These are phyloP conservation scores for Xerocomellus intermedius DNA, from an alignment of 768 basidiomycete genomes.

Conservation along the genomic window DNA sequence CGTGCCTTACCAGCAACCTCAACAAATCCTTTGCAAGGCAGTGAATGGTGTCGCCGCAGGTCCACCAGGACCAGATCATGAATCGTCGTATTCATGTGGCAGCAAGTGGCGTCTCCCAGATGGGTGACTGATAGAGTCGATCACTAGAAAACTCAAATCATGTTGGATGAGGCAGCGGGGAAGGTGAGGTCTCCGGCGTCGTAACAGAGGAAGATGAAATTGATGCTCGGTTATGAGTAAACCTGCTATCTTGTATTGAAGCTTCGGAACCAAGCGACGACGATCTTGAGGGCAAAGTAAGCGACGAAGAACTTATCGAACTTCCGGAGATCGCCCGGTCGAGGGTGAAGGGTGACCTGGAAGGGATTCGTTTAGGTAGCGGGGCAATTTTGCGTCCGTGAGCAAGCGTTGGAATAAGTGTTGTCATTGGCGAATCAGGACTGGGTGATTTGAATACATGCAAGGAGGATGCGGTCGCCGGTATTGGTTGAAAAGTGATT, in stretches of 20 bases:
- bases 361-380: slow-evolving; percentile 29
- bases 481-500: neutral
- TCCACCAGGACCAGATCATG: neutral
- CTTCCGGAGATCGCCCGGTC: neutral
- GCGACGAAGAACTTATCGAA: neutral
- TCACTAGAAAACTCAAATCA: neutral
- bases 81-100: neutral
- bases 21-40: neutral
- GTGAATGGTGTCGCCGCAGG: neutral
- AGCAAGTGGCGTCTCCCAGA: neutral
- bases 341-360: neutral
- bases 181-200: neutral
- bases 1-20: neutral
- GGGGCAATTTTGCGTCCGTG: slow-evolving; percentile 19
- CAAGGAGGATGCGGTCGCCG: slow-evolving; percentile 1
- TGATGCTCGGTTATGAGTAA: neutral
- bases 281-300: neutral
- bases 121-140: neutral
- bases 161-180: neutral
- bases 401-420: slow-evolving; percentile 6
- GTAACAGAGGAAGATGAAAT: neutral
- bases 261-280: neutral
- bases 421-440: slow-evolving; percentile 14
- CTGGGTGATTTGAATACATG: slow-evolving; percentile 20
- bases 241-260: neutral